Percentiles rank a stretch among this genome's conserved stretches.
phyloP scores from a whole-genome alignment of 257 asterid species.

The Solanum infundibuliforme region DNA sequence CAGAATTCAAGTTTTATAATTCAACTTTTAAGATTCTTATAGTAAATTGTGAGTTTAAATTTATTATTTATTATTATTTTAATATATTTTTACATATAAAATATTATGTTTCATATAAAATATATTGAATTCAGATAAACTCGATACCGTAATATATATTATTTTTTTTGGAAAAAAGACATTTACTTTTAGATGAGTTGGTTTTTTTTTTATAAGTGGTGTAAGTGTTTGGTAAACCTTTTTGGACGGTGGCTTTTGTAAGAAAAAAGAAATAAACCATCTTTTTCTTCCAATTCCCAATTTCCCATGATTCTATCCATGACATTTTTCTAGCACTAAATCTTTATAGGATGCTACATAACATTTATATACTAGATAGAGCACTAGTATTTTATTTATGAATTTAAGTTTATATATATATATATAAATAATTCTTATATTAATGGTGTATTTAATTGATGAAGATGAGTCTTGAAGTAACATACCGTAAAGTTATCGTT shows the following conservation, averaged over 20 bases:
- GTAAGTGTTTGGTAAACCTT: conserved; percentile 9
- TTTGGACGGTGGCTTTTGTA: conserved; percentile 15
- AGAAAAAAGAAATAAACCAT: neutral
- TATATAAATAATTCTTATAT: neutral
- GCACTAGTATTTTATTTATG: neutral
- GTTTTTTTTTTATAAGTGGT: neutral
- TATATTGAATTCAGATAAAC: neutral
- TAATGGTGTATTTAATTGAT: neutral
- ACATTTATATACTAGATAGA: neutral
- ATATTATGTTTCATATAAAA: neutral
- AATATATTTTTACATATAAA: neutral
- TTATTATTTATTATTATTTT: neutral
- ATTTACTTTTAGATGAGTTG: neutral
- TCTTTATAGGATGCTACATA: neutral
- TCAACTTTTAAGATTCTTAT: neutral
- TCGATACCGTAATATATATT: neutral
- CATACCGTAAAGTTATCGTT: accelerated
- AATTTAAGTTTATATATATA: neutral
- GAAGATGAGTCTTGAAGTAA: neutral
- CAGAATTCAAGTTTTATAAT: neutral
- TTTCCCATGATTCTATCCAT: conserved; percentile 15
- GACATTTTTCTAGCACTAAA: neutral
- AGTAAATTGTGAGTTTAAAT: neutral
- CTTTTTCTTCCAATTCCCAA: neutral
- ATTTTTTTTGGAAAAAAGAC: neutral